phyloP scores from a whole-genome alignment of 2,329 filamentous ascomycete species.

The Nemania sp. region DNA sequence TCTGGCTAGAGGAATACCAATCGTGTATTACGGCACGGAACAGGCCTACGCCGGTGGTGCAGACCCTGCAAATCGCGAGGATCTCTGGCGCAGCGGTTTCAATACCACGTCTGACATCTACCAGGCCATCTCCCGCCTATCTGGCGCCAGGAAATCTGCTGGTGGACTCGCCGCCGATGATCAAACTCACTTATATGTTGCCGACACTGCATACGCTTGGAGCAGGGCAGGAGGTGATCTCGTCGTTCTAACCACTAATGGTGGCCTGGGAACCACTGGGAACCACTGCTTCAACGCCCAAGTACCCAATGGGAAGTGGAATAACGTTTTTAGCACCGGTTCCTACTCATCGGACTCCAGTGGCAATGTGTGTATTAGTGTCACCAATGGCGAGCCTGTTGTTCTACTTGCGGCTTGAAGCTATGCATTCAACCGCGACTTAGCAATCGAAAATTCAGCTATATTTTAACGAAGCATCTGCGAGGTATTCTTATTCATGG shows the following conservation, averaged over 20 bases:
- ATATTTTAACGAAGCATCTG: no score
- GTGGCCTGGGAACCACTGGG: not conserved
- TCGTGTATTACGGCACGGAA: conserved; percentile 22
- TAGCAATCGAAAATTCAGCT: no score
- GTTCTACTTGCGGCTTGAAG: conserved; percentile 15
- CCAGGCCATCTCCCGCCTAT: conserved; percentile 11
- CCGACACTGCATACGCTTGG: conserved; percentile 22
- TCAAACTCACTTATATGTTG: conserved; percentile 18
- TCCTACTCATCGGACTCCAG: conserved; percentile 7
- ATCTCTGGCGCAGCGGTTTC: conserved; percentile 20
- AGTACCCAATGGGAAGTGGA: conserved; percentile 16
- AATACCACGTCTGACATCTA: conserved; percentile 13
- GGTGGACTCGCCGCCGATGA: conserved; percentile 19
- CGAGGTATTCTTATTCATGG: no score
- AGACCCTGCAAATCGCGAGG: conserved; percentile 22
- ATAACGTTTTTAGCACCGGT: conserved; percentile 11
- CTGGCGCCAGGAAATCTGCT: conserved; percentile 15
- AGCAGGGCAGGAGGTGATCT: conserved; percentile 18
- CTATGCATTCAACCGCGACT: not conserved
- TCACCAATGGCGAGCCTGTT: conserved; percentile 16
- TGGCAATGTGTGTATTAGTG: conserved; percentile 8
- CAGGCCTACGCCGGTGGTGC: conserved; percentile 15
- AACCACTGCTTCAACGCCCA: conserved; percentile 15
- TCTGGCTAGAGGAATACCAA: conserved; percentile 15
- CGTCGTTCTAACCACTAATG: conserved; percentile 17